Base-by-base conservation (phyloP, 2,329 filamentous ascomycete genomes). In the Stagonosporopsis tanaceti region DNA sequence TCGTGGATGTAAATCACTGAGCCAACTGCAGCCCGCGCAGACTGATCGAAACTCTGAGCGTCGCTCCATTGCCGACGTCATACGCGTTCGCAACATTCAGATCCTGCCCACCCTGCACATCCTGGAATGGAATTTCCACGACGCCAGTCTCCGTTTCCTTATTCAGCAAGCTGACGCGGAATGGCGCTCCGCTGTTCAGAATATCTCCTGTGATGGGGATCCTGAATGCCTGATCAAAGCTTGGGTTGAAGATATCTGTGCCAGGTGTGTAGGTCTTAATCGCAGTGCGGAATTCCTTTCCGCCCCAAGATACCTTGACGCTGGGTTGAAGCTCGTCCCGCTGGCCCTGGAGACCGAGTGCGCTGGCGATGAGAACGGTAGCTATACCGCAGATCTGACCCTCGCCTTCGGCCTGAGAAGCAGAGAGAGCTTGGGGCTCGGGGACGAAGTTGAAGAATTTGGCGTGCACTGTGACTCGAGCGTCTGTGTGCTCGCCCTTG, bases 221-320 rank as follows among this genome's bases (percentile, higher is more conserved):
- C 7, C 68, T 69, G 68, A 82, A 82, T 0, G 77, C 75, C 62
- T 78, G 75, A 55, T 82, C 79, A 50, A 81, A 83, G 2, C 75
- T 70, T 2, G 81, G 81, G 63, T 82, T 83, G 70, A 79, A 80
- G 59, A 82, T 81, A 47, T 82, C 81, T 2, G 67, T 76, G 2
- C 81, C 81, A 0, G 79, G 79, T 2, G 70, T 73, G 64, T 82
- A 80, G 0, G 73, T 67, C 69, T 80, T 79, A 52, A 74, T 68
- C 1, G 72, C 76, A 0, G 81, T 82, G 47, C 66, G 69, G 72
- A 79, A 82, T 22, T 73, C 70, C 59, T 77, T 75, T 8, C 53
- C 70, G 15, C 78, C 78, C 77, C 77, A 82, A 0, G 72, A 69
- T 1, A 82, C 73, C 64, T 77, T 76, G 50, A 83, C 74, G 63